Evolutionary conservation across 2,329 filamentous ascomycete species (phyloP), one percentile per base, ranked within the genome.

Genomic region (Aspergillus phoenicis): DNA sequence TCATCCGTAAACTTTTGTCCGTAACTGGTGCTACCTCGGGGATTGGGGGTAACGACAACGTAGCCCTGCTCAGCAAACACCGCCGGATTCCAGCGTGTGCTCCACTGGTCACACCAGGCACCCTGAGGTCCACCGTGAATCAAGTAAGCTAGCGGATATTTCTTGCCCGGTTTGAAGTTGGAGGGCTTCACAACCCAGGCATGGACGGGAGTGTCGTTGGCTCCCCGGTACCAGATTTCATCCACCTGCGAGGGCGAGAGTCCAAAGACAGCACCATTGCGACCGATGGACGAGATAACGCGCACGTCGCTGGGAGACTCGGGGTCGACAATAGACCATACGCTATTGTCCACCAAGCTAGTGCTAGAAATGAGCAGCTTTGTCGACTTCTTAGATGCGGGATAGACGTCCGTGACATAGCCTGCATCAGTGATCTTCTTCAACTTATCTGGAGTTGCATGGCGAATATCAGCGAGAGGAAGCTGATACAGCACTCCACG

Each of bases 61-160:
- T 87, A 88, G 8, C 85, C 86, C 68, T 87, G 83, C 66, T 87
- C 84, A 4, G 85, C 85, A 75, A 84, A 87, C 3, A 84, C 74
- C 1, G 81, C 81, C 0, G 80, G 76, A 62, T 87, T 86, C 81
- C 81, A 84, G 64, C 84, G 73, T 4, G 77, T 82, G 53, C 78
- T 80, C 84, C 84, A 86, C 52, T 77, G 74, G 63, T 87, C 83
- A n/a, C 76, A 77, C 81, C 81, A 85, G 2, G 82, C 76, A 3
- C 72, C 70, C 57, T 80, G 80, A 0, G 85, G 83, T 0, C 83
- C 83, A 24, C 83, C 83, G 60, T 85, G 83, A 8, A 83, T 78
- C 62, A 85, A 69, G 66, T 83, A 85, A 2, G 82, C 82, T 13
- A 85, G 66, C 5, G 83, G 83, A 63, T 85, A 85, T 63, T 78